A percentile compares a stretch with the other conserved stretches of the same genome.
Evolutionary conservation across 768 basidiomycete genomes (phyloP).

Genomic region (Pleurotus tuoliensis): DNA sequence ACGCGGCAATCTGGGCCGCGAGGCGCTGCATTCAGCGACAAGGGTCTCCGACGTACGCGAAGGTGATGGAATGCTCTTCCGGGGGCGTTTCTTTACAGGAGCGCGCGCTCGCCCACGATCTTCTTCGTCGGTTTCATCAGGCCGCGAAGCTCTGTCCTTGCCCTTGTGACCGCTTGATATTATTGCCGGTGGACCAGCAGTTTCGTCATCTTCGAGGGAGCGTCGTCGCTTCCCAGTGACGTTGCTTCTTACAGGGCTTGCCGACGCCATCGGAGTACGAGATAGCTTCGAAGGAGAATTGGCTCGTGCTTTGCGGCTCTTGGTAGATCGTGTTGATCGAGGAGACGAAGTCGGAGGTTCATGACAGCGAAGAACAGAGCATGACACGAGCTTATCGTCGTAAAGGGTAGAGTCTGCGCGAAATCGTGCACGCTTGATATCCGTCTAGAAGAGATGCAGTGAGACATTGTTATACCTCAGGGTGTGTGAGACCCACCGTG

Average conservation of each 20-base stretch:
- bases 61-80: neutral
- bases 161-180: too few species aligned
- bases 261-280: neutral
- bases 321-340: constrained; percentile 15
- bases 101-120: neutral
- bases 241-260: neutral
- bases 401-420: constrained; percentile 66
- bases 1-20: too few species aligned
- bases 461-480: too few species aligned
- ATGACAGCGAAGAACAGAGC: constrained; percentile 52
- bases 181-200: neutral
- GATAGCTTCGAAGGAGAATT: neutral
- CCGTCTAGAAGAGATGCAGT: constrained; percentile 41
- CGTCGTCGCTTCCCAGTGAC: neutral
- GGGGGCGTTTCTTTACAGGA: neutral
- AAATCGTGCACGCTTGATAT: constrained; percentile 72
- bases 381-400: constrained; percentile 67
- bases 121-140: neutral
- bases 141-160: neutral
- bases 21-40: too few species aligned
- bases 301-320: constrained; percentile 2
- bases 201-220: neutral
- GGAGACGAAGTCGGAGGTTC: constrained; percentile 28
- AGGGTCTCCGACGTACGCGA: too few species aligned
- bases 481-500: constrained; percentile 44